Base-by-base conservation (phyloP, 192 early-diverging fungal species). In the Coemansia sp. region DNA sequence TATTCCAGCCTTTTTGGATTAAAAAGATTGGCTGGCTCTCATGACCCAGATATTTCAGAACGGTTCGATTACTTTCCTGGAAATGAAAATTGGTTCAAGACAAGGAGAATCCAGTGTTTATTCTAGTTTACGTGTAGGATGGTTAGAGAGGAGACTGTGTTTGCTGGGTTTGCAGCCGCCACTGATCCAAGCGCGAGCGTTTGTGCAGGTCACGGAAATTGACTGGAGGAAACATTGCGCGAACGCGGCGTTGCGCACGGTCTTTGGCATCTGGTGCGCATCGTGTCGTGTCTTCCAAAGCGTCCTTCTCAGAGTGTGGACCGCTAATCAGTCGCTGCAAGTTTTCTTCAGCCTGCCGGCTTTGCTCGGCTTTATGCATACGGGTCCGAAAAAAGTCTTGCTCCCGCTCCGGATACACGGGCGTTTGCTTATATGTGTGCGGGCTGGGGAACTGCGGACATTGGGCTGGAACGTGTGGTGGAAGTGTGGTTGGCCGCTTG, bases 341-440 rank as follows among this genome's bases (percentile, higher is more conserved):
- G 51, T 80, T 80, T 48, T 71, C 77, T 52, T 80, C 77, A 3
- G 77, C 77, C 58, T 80, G 77, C 19, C 77, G 72, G 57, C 77
- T 80, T 37, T 80, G 77, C 51, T 80, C 77, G 14, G 77, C 77
- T 29, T 80, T 80, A 68, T 80, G 72, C 68, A 80, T 65, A 8
- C 77, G 77, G 9, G 59, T 80, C 25, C 72, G 72, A 80, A 80
- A 80, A 59, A 80, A 74, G 27, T 80, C 77, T 32, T 80, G 72
- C 65, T 74, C 72, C 37, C 77, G 72, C 62, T 80, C 62, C 8
- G 77, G 77, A 56, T 59, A 70, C 35, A 80, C 77, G 0, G 77
- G 68, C 15, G 77, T 80, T 48, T 67, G 77, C 56, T 66, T 67
- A 38, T 74, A 80, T 37, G 77, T 74, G 61, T 80, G 77, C 8